Conservation (phyloP, 2,329 filamentous ascomycete species). For the Dendryphion nanum region DNA sequence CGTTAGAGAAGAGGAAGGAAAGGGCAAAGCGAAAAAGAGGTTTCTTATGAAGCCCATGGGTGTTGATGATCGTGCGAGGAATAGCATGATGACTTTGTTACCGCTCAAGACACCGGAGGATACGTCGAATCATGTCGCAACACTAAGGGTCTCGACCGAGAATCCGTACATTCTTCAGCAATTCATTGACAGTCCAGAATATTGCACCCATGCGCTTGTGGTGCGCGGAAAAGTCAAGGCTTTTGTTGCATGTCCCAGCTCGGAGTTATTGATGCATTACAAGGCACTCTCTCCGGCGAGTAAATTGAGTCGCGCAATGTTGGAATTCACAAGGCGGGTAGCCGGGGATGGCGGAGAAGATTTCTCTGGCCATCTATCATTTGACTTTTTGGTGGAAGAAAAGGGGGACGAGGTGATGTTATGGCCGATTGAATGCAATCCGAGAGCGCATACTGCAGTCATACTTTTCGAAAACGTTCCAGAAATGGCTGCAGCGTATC, state of each 20-base stretch:
- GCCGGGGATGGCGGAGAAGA: conserved; percentile 48
- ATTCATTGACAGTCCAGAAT: conserved; percentile 62
- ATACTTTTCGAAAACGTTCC: conserved; percentile 53
- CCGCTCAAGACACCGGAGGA: conserved; percentile 54
- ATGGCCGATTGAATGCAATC: conserved; percentile 71
- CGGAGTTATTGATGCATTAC: conserved; percentile 66
- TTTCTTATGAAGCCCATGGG: conserved; percentile 69
- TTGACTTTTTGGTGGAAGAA: conserved; percentile 65
- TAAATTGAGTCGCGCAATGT: conserved; percentile 58
- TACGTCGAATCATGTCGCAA: conserved; percentile 56
- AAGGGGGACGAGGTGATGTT: conserved; percentile 37
- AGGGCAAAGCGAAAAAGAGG: conserved; percentile 23
- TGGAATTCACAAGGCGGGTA: conserved; percentile 62
- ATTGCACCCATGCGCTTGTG: conserved; percentile 69
- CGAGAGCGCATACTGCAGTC: conserved; percentile 66
- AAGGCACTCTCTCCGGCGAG: conserved; percentile 56
- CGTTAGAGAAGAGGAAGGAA: conserved; percentile 15
- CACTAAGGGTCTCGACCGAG: conserved; percentile 54
- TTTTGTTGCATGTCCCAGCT: conserved; percentile 66
- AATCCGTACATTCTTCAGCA: conserved; percentile 69
- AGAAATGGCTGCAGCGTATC: conserved; percentile 27
- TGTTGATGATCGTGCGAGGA: conserved; percentile 59
- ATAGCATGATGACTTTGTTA: conserved; percentile 62
- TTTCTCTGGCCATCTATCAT: conserved; percentile 69
- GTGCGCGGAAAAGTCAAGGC: conserved; percentile 63